phyloP scores from a whole-genome alignment of 2,329 filamentous ascomycete species.

The Penicillium sp. region DNA sequence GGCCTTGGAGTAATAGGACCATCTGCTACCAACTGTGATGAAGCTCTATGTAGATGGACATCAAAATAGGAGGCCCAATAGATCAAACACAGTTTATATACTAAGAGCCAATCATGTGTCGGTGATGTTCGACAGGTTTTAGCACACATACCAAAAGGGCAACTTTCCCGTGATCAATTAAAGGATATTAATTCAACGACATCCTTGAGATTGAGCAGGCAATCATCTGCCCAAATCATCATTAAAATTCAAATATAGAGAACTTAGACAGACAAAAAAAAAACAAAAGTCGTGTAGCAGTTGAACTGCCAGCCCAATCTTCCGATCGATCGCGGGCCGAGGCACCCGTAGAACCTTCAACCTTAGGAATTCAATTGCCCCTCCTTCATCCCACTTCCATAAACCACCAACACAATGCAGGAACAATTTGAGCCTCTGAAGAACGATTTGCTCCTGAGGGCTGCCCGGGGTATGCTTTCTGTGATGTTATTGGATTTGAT shows the following conservation, averaged over 20 bases:
- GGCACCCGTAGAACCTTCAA: conserved; percentile 18
- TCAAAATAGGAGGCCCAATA: not conserved
- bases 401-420: conserved; percentile 54
- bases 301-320: conserved; percentile 6
- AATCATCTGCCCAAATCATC: not conserved
- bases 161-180: not conserved
- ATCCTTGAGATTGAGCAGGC: not conserved
- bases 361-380: conserved; percentile 18
- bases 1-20: not conserved
- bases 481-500: not conserved
- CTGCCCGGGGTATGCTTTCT: conserved; percentile 71
- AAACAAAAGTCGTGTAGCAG: not conserved
- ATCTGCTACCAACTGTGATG: not conserved
- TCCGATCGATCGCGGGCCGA: conserved; percentile 15
- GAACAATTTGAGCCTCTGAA: conserved; percentile 77
- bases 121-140: not conserved
- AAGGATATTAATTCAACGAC: no score
- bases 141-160: not conserved
- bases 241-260: not conserved
- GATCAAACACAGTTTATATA: not conserved
- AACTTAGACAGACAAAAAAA: not conserved
- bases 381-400: conserved; percentile 25
- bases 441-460: conserved; percentile 88
- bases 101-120: not conserved
- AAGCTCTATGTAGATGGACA: no score